Evolutionary conservation across 441 rosid species (phyloP).

Genomic region (Erodium moschatum): DNA sequence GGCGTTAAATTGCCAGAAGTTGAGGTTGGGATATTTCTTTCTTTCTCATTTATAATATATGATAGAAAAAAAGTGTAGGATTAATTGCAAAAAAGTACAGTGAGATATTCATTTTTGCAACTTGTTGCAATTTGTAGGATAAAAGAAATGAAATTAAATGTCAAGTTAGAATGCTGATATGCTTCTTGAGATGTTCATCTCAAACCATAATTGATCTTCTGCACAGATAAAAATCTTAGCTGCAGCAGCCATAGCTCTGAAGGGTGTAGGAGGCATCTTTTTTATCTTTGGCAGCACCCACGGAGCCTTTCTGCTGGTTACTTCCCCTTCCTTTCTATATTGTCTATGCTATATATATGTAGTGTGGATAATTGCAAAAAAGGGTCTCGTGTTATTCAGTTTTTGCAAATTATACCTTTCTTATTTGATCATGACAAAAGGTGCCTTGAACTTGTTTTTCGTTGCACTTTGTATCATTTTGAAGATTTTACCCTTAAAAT

Average conservation of each 20-base stretch:
- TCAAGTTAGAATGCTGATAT: neutral
- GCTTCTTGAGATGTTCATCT: neutral
- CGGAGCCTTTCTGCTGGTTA: slow-evolving; percentile 47
- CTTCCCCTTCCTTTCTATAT: neutral
- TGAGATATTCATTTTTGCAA: neutral
- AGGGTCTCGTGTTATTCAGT: too few relatives aligned
- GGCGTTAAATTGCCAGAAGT: neutral
- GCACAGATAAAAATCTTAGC: slow-evolving; percentile 32
- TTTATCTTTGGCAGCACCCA: slow-evolving; percentile 35
- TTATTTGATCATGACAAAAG: too few relatives aligned
- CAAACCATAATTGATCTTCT: neutral
- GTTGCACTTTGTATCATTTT: too few relatives aligned
- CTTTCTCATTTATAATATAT: neutral
- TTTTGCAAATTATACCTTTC: too few relatives aligned
- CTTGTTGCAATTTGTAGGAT: neutral
- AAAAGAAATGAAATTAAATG: neutral
- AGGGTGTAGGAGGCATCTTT: slow-evolving; percentile 42
- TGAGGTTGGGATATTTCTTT: neutral
- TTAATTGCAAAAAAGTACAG: too few relatives aligned
- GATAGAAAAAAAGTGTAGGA: neutral
- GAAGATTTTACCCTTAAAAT: too few relatives aligned
- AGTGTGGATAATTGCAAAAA: too few relatives aligned
- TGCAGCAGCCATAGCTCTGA: slow-evolving; percentile 23
- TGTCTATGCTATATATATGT: too few relatives aligned
- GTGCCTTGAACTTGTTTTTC: too few relatives aligned